phyloP scores from a whole-genome alignment of 129 eudicot genomes.

The Apium graveolens region DNA sequence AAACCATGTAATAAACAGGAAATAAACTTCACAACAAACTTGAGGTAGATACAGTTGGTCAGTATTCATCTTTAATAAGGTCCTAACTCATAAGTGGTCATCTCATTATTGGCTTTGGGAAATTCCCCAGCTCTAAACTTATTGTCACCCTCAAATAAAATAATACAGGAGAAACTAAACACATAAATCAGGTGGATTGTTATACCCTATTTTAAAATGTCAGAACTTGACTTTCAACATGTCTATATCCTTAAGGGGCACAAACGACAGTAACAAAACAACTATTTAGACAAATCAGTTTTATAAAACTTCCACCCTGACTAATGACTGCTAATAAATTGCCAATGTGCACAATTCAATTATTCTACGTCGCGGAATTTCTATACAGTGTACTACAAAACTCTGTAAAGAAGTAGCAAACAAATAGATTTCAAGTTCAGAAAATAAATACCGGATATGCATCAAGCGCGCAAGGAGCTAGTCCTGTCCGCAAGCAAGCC shows the following conservation, averaged over 20 bases:
- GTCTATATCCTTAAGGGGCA: not conserved
- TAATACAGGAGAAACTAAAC: not conserved
- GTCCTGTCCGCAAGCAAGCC: constrained; percentile 61
- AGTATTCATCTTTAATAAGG: not conserved
- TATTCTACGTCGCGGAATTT: not conserved
- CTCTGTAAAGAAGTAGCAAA: not conserved
- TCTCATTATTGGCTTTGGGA: too few species aligned
- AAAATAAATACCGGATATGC: constrained; percentile 73
- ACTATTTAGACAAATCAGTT: too few species aligned
- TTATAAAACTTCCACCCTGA: not conserved
- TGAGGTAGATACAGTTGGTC: not conserved
- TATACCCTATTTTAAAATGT: not conserved
- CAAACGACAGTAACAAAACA: not conserved
- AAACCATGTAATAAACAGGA: not conserved
- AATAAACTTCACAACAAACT: not conserved
- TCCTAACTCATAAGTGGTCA: not conserved
- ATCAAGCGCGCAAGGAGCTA: constrained; percentile 91
- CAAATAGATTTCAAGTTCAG: not conserved
- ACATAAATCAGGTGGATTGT: not conserved
- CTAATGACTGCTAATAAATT: too few species aligned
- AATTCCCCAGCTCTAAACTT: not conserved
- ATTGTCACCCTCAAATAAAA: not conserved
- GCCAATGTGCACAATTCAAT: not conserved
- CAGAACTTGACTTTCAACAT: not conserved
- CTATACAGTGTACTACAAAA: not conserved